Evolutionary conservation across 108 stramenopile genomes (phyloP), one percentile per base, ranked within the genome.

Genomic region (Cyclotella sp.): DNA sequence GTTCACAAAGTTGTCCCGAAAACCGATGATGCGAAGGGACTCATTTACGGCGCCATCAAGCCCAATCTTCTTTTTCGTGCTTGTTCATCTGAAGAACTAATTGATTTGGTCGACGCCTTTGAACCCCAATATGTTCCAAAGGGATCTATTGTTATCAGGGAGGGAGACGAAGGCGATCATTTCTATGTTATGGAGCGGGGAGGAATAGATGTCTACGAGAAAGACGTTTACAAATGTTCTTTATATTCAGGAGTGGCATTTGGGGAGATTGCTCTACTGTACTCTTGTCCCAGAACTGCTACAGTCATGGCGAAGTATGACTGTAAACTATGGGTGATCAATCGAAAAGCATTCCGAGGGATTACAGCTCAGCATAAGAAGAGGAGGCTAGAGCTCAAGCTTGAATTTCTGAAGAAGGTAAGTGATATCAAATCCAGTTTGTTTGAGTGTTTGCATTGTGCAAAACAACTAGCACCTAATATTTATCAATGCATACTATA

Each of bases 211-310:
- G 82, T 92, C 3, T 86, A 55, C 52, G 86, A 90, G 28, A 28
- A 43, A 22, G 68, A 76, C 34, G 75, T 61, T 26, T 61, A 72
- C 51, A 70, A 76, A 59, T 68, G 76, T 28, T 63, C 70, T 19
- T 29, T 84, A 44, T 65, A 73, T 62, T 72, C 75, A 27, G 89
- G 88, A 0, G 74, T 77, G 42, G 86, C 84, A 58, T 94, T 96
- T 76, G 95, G 95, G 27, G 95, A 96, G 79, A 90, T 96, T 40
- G 90, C 93, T 15, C 68, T 96, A 55, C 75, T 96, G 72, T 94
- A 94, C 85, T 81, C 87, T 53, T 90, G 85, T 49, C 91, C 93
- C 8, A 82, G 92, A 8, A 79, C 89, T 26, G 95, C 93, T 12
- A 88, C 89, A 47, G 77, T 92, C 26, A 57, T 55, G 21, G 73